Base-by-base conservation (phyloP, 108 stramenopile genomes). In the Hondaea fermentalgiana region DNA sequence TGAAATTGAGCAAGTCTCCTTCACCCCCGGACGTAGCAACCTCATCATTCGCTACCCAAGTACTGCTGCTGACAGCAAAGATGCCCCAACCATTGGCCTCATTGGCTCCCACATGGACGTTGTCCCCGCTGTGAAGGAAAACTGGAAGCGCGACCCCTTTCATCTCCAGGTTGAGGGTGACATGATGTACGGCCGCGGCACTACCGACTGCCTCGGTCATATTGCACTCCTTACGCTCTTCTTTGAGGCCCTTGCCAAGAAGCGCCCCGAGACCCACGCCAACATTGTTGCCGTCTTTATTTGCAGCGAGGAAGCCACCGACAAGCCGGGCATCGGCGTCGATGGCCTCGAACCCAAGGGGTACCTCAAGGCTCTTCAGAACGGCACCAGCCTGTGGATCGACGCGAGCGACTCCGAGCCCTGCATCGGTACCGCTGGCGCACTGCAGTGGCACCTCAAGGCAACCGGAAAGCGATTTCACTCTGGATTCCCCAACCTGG, bases 131-230 rank as follows among this genome's bases (percentile, higher is more conserved):
- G 92, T 91, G 60, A 92, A 93, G 44, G 92, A 91, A 47, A 91
- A 89, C 5, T 94, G 94, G 94, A 91, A 93, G 44, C 90, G 93
- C 35, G 88, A 94, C 60, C 94, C 94, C 42, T 94, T 94, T 72
- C 72, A 92, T 44, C 90, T 94, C 23, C 69, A 91, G 19, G 91
- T 90, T 3, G 94, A 93, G 23, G 94, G 94, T 5, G 94, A 94
- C 92, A 91, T 69, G 88, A 92, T 94, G 28, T 93, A 92, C 88
- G 94, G 93, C 4, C 88, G 94, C 8, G 94, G 94, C 19, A 94
- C 94, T 21, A 94, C 94, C 16, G 93, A 94, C 72, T 94, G 94
- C 91, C 91, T 94, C n/a, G 94, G 94, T 29, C 94, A 94, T 71
- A 93, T 94, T 55, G 94, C 93, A 8, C 89, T 94, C 92, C 87